Evolutionary conservation across 208 protist species (phyloP), one percentile per base, ranked within the genome.

Genomic region (Jaenimonas drosophilae): DNA sequence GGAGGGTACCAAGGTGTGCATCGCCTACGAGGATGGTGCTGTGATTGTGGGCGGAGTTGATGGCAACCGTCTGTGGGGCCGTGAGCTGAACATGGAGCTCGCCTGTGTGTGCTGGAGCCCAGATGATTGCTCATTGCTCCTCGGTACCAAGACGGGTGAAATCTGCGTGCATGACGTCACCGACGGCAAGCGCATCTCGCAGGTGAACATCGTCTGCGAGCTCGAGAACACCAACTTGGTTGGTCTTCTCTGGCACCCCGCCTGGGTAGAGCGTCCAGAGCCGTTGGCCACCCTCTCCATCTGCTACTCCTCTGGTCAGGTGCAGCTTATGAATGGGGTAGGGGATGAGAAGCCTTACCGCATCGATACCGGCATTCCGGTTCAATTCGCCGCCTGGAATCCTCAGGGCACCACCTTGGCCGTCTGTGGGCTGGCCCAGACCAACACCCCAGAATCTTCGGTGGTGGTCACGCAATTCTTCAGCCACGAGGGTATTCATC

Each of bases 41-140:
- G 90, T 98, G 7, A 97, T 98, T 59, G 91, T 98, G 19, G 96
- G 96, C 25, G 91, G 82, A 33, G 94, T 98, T 0, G 94, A 97
- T 46, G 95, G 96, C 29, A 96, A 93, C 45, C 74, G 96, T 12
- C 49, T 96, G 41, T 98, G 96, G 96, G 95, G 94, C 37, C 91
- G 91, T 44, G 93, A 96, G 51, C 58, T 97, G 25, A 76, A 91
- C 47, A 62, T 66, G 57, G 51, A 85, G 53, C 80, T 98, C 25
- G 44, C 61, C 14, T 72, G 89, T 40, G 78, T 97, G 33, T 76
- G 86, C 50, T 98, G 96, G 96, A 97, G 94, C 45, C 90, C 96
- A 0, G 94, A 98, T 59, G 82, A 84, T 29, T 65, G 73, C 29
- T 78, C 64, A 46, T 77, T 98, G 19, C 66, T 98, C 14, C 95